These are phyloP conservation scores for Fusarium drepaniforme DNA, from an alignment of 2,329 filamentous ascomycete genomes.

Conservation along the genomic window DNA sequence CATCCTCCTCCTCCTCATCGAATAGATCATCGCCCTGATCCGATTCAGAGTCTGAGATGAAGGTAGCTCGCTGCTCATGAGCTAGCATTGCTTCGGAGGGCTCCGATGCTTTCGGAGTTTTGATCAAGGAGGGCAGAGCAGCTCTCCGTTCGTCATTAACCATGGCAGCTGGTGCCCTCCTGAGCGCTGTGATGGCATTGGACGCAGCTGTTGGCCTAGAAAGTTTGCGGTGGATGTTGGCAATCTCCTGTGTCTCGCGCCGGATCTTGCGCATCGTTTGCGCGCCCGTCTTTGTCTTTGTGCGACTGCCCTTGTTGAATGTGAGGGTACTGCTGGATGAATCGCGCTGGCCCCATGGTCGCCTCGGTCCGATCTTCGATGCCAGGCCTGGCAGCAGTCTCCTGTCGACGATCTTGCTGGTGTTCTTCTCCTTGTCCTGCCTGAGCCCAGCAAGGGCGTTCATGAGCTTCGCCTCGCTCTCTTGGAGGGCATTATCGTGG, in stretches of 20 bases:
- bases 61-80: constrained; percentile 52
- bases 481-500: constrained; percentile 68
- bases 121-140: constrained; percentile 51
- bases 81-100: constrained; percentile 43
- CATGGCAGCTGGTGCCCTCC: constrained; percentile 65
- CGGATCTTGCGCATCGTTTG: constrained; percentile 68
- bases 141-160: constrained; percentile 63
- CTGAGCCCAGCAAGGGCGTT: constrained; percentile 69
- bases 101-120: constrained; percentile 33
- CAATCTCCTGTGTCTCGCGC: constrained; percentile 68
- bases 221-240: constrained; percentile 60
- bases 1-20: constrained; percentile 34
- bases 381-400: constrained; percentile 57
- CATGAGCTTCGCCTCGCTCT: constrained; percentile 70
- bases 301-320: constrained; percentile 63
- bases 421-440: constrained; percentile 68
- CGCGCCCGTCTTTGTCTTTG: constrained; percentile 63
- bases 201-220: constrained; percentile 48
- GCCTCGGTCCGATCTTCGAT: constrained; percentile 50
- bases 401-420: constrained; percentile 67
- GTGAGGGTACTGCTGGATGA: constrained; percentile 50
- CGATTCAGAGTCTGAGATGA: constrained; percentile 56
- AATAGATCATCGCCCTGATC: constrained; percentile 40
- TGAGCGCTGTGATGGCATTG: constrained; percentile 55
- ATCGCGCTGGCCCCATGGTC: constrained; percentile 46